phyloP scores from a whole-genome alignment of 2,329 filamentous ascomycete genomes.

The Bisporella sp. region DNA sequence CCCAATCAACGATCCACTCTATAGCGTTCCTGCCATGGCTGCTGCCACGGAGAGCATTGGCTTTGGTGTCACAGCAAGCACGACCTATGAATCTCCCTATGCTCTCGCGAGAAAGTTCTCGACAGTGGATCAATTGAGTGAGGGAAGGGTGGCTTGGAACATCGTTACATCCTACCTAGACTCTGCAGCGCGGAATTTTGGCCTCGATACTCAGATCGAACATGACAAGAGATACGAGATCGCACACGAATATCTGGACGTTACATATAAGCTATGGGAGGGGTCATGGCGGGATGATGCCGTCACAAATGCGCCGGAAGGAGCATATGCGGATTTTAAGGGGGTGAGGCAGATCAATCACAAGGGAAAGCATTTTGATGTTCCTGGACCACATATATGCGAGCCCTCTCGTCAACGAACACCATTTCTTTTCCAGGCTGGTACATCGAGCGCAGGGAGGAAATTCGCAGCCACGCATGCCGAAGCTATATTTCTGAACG shows the following conservation, averaged over 20 bases:
- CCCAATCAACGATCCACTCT: slow-evolving; percentile 64
- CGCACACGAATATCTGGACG: slow-evolving; percentile 53
- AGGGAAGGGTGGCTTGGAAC: slow-evolving; percentile 43
- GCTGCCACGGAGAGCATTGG: slow-evolving; percentile 60
- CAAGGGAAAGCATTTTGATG: slow-evolving; percentile 53
- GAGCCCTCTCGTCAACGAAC: slow-evolving; percentile 32
- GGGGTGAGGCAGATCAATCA: slow-evolving; percentile 61
- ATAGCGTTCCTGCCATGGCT: slow-evolving; percentile 59
- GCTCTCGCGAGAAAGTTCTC: slow-evolving; percentile 20
- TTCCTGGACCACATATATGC: slow-evolving; percentile 59
- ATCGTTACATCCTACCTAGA: slow-evolving; percentile 65
- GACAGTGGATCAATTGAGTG: slow-evolving; percentile 37
- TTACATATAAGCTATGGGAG: slow-evolving; percentile 22
- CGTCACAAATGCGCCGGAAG: slow-evolving; percentile 50
- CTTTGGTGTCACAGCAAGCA: slow-evolving; percentile 61
- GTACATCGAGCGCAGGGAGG: slow-evolving; percentile 60
- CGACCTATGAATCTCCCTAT: slow-evolving; percentile 50
- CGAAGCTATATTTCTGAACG: slow-evolving; percentile 64
- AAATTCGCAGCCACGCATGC: slow-evolving; percentile 63
- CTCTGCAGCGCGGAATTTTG: slow-evolving; percentile 57
- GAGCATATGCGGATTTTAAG: slow-evolving; percentile 51
- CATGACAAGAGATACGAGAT: slow-evolving; percentile 63
- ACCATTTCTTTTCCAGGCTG: slow-evolving; percentile 49
- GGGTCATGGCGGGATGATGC: slow-evolving; percentile 33
- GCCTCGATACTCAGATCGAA: slow-evolving; percentile 46